These are phyloP conservation scores for Colletotrichum musae DNA, from an alignment of 2,329 filamentous ascomycete genomes.

Conservation along the genomic window DNA sequence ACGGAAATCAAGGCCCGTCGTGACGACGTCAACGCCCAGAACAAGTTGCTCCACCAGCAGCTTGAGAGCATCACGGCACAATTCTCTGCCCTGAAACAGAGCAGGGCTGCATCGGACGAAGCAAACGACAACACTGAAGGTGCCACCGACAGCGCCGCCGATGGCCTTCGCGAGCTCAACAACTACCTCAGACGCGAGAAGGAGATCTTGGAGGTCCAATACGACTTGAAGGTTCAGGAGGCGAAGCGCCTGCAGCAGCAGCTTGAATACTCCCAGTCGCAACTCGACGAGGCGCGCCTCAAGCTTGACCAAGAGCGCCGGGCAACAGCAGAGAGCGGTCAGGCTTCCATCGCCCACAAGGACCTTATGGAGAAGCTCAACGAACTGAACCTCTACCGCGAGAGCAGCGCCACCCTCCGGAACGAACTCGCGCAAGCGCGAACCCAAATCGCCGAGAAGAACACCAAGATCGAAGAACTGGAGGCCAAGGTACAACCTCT, in stretches of 20 bases:
- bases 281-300: constrained; percentile 89
- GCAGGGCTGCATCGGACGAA: constrained; percentile 22
- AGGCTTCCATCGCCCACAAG: constrained; percentile 83
- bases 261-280: constrained; percentile 86
- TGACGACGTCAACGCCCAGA: constrained; percentile 89
- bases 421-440: constrained; percentile 88
- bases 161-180: constrained; percentile 90
- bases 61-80: constrained; percentile 87
- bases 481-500: constrained; percentile 84
- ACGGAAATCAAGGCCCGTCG: constrained; percentile 82
- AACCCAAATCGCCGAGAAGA: constrained; percentile 81
- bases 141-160: constrained; percentile 63
- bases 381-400: constrained; percentile 94
- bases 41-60: constrained; percentile 90
- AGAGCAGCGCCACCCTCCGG: constrained; percentile 92
- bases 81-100: constrained; percentile 82
- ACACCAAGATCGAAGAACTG: constrained; percentile 80
- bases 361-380: constrained; percentile 96
- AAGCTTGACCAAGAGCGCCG: constrained; percentile 93
- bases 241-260: constrained; percentile 91
- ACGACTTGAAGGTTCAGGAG: constrained; percentile 90
- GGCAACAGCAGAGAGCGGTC: constrained; percentile 79
- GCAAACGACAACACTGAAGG: constrained; percentile 65
- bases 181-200: constrained; percentile 94
- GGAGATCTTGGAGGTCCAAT: constrained; percentile 97